A percentile compares a stretch with the other conserved stretches of the same genome.
Evolutionary conservation across 768 basidiomycete genomes (phyloP).

Genomic region (Psilocybe azurescens): DNA sequence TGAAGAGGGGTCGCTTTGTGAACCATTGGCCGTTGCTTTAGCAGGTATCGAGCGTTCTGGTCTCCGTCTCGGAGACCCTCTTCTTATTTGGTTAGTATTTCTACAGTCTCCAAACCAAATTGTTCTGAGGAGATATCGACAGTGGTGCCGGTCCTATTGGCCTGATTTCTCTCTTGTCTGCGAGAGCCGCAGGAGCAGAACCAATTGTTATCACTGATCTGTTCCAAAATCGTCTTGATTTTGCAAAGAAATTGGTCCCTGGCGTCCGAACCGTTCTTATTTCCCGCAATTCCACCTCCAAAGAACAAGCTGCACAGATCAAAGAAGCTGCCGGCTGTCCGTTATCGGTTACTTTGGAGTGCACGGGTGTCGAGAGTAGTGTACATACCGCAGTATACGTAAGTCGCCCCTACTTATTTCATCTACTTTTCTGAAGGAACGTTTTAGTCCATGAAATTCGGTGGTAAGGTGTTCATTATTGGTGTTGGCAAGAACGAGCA

Average conservation of each 20-base stretch:
- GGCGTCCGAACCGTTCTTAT: constrained; percentile 63
- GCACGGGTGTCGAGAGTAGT: constrained; percentile 68
- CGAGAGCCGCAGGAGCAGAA: constrained; percentile 71
- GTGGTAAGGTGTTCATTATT: constrained; percentile 73
- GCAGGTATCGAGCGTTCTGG: constrained; percentile 71
- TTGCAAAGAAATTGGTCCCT: constrained; percentile 66
- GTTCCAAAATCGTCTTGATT: constrained; percentile 67
- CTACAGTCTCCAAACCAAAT: neutral
- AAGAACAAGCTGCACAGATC: constrained; percentile 57
- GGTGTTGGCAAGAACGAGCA: constrained; percentile 73
- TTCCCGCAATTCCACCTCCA: constrained; percentile 45
- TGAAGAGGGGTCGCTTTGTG: constrained; percentile 72
- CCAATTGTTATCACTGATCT: constrained; percentile 74
- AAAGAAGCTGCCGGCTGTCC: constrained; percentile 54
- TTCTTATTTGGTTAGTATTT: constrained; percentile 57
- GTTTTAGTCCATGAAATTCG: constrained; percentile 62
- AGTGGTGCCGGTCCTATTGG: constrained; percentile 77
- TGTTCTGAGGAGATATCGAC: neutral
- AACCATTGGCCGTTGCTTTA: constrained; percentile 69
- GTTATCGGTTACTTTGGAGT: constrained; percentile 62
- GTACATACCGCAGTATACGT: constrained; percentile 64
- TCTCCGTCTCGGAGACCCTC: constrained; percentile 67
- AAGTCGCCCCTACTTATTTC: constrained; percentile 23
- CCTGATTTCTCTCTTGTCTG: constrained; percentile 62
- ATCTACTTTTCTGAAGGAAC: neutral